Base-by-base conservation (phyloP, 768 basidiomycete genomes). In the Russula earlei region DNA sequence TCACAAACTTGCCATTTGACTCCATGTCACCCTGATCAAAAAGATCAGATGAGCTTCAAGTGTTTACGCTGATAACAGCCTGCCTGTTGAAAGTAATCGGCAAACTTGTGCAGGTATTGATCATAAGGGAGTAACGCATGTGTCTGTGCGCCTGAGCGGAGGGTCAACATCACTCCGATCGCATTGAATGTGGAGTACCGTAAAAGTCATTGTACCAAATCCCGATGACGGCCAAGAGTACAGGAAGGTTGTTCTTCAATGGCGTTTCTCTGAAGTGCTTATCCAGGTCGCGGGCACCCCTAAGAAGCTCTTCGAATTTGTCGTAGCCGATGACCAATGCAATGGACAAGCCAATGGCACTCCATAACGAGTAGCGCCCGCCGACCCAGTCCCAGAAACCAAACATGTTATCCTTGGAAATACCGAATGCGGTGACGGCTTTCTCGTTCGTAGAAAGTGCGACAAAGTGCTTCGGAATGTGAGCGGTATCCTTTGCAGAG, bases 331-430 rank as follows among this genome's bases (percentile, higher is more conserved):
- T 88, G 44, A 84, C 86, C 49, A 98, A 75, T 37, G 90, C 88
- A 71, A 99, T 98, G 43, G 90, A 89, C 56, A 98, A 77, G 56
- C 96, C 96, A 64, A 99, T 97, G 29, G 96, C 95, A 59, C 91
- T 93, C 95, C 96, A 98, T 62, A 99, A 77, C 64, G 88, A 92
- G 80, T 99, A 99, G 60, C 95, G 83, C 25, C 96, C 96, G 60
- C 96, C 96, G 61, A 99, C 96, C 96, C 96, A 99, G 72, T 98
- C 96, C 95, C 95, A 99, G 82, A 99, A 98, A 68, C 87, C 84
- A 82, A 99, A 99, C 94, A 99, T 99, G 75, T 97, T 97, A 63
- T 79, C 78, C 58, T 83, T 70, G 44, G 85, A 77, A 66, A 99
- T 99, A 40, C 96, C 96, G 66, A 99, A 99, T 3, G 78, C 82